Conservation (phyloP, 2,329 filamentous ascomycete genomes). For the Dryadomyces quercivorus region DNA sequence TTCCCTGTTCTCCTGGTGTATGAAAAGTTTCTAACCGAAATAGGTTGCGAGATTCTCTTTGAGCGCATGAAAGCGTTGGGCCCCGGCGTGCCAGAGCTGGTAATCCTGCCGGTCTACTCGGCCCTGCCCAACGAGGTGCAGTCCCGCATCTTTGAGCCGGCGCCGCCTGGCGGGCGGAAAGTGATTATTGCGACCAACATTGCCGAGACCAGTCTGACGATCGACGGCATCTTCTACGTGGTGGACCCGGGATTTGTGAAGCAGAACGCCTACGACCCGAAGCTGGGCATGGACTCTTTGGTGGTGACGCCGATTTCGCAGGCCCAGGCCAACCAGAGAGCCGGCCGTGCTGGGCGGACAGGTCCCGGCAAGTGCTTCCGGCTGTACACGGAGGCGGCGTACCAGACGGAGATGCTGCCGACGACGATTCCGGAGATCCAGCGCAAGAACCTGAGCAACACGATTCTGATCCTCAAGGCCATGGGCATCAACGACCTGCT, state of each 20-base stretch:
- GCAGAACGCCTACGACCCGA: slow-evolving; percentile 93
- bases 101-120: slow-evolving; percentile 94
- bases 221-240: slow-evolving; percentile 95
- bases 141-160: slow-evolving; percentile 86
- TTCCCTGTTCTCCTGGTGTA: background rate
- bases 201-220: slow-evolving; percentile 94
- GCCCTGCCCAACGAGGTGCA: slow-evolving; percentile 89
- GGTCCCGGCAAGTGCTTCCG: slow-evolving; percentile 94
- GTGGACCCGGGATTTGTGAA: slow-evolving; percentile 97
- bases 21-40: background rate
- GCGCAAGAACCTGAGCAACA: slow-evolving; percentile 80
- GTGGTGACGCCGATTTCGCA: slow-evolving; percentile 95
- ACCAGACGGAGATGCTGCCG: slow-evolving; percentile 92
- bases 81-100: slow-evolving; percentile 76
- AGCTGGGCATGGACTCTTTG: slow-evolving; percentile 93
- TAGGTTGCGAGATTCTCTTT: slow-evolving; percentile 67
- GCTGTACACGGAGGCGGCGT: slow-evolving; percentile 88
- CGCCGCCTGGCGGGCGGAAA: slow-evolving; percentile 74
- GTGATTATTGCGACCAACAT: slow-evolving; percentile 98
- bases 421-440: slow-evolving; percentile 96
- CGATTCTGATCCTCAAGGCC: slow-evolving; percentile 94
- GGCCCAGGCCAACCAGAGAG: slow-evolving; percentile 88
- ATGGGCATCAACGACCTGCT: slow-evolving; percentile 98
- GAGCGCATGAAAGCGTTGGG: slow-evolving; percentile 96
- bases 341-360: slow-evolving; percentile 84